Conservation (phyloP, 495 filamentous ascomycete species). For the Podospora tetraspora region DNA sequence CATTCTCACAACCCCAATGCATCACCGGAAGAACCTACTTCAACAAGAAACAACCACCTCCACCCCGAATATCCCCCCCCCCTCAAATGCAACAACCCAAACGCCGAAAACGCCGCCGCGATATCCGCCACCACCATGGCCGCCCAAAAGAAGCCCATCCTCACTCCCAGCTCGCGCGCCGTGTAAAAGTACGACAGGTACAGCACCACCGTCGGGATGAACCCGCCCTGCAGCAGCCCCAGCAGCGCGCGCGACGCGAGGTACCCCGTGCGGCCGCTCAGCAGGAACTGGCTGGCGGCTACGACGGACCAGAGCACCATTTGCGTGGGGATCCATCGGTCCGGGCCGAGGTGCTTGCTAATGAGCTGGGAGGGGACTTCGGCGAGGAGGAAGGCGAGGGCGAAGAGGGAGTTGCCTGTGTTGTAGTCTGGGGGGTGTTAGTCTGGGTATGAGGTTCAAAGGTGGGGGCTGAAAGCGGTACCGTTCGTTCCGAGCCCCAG, state of each 20-base stretch:
- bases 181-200: slow-evolving; percentile 55
- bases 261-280: slow-evolving; percentile 54
- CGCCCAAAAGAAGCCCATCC: slow-evolving; percentile 48
- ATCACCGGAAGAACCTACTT: slow-evolving; percentile 14
- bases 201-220: slow-evolving; percentile 39
- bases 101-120: slow-evolving; percentile 45
- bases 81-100: slow-evolving; percentile 45
- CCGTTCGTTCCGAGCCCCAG: slow-evolving; percentile 61
- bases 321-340: slow-evolving; percentile 74
- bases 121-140: slow-evolving; percentile 45
- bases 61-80: slow-evolving; percentile 51
- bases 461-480: slow-evolving; percentile 12
- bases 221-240: slow-evolving; percentile 67
- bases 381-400: slow-evolving; percentile 57
- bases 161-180: slow-evolving; percentile 43
- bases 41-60: slow-evolving; percentile 54
- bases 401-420: slow-evolving; percentile 68
- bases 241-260: slow-evolving; percentile 56
- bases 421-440: slow-evolving; percentile 53
- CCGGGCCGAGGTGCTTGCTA: slow-evolving; percentile 67
- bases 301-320: slow-evolving; percentile 72
- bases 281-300: slow-evolving; percentile 57
- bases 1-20: not conserved
- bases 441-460: not conserved
- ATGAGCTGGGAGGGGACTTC: slow-evolving; percentile 72